Base-by-base conservation (phyloP, 441 rosid genomes). In the Erodium moschatum region DNA sequence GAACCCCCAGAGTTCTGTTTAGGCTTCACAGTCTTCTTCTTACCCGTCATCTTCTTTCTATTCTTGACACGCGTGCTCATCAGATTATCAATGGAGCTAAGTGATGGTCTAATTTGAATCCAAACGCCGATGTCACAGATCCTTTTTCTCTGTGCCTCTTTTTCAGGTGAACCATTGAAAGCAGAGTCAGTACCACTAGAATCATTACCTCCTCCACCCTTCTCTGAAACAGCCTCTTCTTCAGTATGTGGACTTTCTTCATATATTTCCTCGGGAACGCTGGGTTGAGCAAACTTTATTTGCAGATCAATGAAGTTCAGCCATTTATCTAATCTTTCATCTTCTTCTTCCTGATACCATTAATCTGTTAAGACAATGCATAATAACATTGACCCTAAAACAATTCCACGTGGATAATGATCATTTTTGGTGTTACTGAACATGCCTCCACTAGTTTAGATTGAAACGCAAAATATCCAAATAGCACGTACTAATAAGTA, bases 261-360 rank as follows among this genome's bases (percentile, higher is more conserved):
- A 63, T 65, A 80, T 76, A 76, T 85, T 76, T 77, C 79, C 27
- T 69, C 65, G 46, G 83, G 62, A 40, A 75, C 61, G 6, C 84
- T 78, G 78, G 79, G 77, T 72, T 83, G 78, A 62, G 83, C 75
- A 66, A 84, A 77, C 66, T 83, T 89, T 11, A 83, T 81, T 82
- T 85, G 86, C 67, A 76, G 81, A 75, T 83, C 87, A 83, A 94
- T 77, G 84, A 94, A 94, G 78, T 71, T 85, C n/a, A 67, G 83
- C 97, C 99, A 94, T 75, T 92, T 85, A 69, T 91, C 96, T 71
- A 97, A 90, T 83, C 99, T 85, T 85, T 94, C 99, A 80, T 90
- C 97, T 80, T 94, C 99, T 83, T 94, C 99, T 77, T 94, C 99
- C 99, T 94, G 79, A 73, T 74, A 70, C 72, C 70, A 68, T 20